Evolutionary conservation across 2,329 filamentous ascomycete species (phyloP), one percentile per base, ranked within the genome.

Genomic region (Fusarium guadeloupense): DNA sequence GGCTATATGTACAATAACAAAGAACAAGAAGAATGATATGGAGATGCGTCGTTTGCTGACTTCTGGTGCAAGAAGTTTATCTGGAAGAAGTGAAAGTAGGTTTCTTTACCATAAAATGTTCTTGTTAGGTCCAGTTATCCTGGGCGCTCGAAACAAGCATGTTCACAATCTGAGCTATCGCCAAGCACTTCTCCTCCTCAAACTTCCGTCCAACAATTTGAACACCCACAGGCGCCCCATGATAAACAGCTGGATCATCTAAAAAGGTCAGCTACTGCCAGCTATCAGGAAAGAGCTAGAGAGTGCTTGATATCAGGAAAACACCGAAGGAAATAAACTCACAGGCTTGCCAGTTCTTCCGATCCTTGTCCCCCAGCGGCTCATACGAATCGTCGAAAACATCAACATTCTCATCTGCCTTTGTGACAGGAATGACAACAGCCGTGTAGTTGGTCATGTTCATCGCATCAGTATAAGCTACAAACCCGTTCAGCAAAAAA

Each of bases 381-480:
- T 71, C 56, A 59, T 77, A 80, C 0, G 63, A 69, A 4, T 62
- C 28, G 31, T 79, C 72, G 20, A 75, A 68, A 13, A 72, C 64
- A 67, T 88, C 85, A 5, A 85, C 44, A 0, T 46, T 68, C 65
- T 82, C 81, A 52, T 87, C 79, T 0, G 79, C 83, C 37, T 71
- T 78, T 0, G 83, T 86, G 1, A 87, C 82, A 0, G 85, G 85
- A 16, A 88, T 75, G 2, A 82, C 77, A 0, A 80, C 79, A 26
- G 75, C 75, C 2, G 80, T 83, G 53, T 87, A 87, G 66, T 88
- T 84, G 16, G 87, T 62, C 16, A 84, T 41, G 61, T 88, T 88
- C 38, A 85, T 76, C 12, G 76, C 52, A 30, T 70, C 66, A 1
- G 71, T 72, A 7, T 77, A 77, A 5, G 57, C 74, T 75, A 4